Conservation (phyloP, 2,329 filamentous ascomycete genomes). For the Mollisiaceae sp. region DNA sequence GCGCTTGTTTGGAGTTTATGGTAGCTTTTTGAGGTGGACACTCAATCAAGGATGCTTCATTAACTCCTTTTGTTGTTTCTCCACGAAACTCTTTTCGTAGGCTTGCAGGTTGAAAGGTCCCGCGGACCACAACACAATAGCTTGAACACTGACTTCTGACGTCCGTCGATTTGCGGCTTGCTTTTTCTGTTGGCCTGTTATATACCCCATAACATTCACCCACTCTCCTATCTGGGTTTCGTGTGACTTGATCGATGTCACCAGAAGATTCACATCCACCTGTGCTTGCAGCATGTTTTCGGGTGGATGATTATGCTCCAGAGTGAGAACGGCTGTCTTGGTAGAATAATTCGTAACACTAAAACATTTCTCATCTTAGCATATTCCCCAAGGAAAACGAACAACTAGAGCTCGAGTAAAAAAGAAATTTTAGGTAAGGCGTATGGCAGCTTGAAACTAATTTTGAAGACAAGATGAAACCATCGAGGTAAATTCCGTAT, state of each 20-base stretch:
- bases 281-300: conserved; percentile 53
- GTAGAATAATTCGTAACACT: conserved; percentile 66
- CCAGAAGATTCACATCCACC: conserved; percentile 75
- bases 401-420: too few species aligned
- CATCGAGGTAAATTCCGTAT: neutral
- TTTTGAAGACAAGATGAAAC: neutral
- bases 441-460: neutral
- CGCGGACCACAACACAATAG: conserved; percentile 77
- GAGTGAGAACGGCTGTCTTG: conserved; percentile 61
- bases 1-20: neutral
- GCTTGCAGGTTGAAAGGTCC: conserved; percentile 72
- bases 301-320: conserved; percentile 70
- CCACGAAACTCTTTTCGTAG: conserved; percentile 61
- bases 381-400: neutral
- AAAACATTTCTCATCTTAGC: conserved; percentile 17
- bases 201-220: conserved; percentile 88
- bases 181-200: conserved; percentile 47
- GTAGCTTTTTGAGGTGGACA: neutral
- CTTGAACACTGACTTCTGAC: conserved; percentile 63
- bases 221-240: conserved; percentile 78
- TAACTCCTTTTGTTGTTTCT: neutral
- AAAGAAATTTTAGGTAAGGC: neutral
- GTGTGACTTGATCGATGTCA: conserved; percentile 66
- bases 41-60: neutral
- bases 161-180: conserved; percentile 32